Evolutionary conservation across 1,139 yeast species (phyloP).

Genomic region (Suhomyces yuchorum): DNA sequence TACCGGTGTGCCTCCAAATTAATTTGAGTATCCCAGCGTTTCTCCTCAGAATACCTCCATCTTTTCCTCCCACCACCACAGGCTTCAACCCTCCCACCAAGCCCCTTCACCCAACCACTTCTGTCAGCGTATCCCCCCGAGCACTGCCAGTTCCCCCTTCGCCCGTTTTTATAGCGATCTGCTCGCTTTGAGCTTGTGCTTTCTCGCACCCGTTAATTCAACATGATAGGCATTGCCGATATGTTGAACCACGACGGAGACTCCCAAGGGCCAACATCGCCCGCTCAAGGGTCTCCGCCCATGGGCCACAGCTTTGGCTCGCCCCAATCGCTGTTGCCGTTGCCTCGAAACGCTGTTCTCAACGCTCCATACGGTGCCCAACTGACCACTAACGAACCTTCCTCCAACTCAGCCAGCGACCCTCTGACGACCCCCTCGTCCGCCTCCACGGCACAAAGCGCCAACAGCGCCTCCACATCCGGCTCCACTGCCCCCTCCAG

Average conservation of each 20-base stretch:
- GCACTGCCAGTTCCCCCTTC: neutral
- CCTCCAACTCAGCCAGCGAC: neutral
- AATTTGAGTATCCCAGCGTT: neutral
- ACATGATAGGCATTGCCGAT: constrained; percentile 19
- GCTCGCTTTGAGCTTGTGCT: constrained; percentile 1
- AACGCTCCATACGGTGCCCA: neutral
- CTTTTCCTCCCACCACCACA: neutral
- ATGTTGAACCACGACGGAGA: constrained; percentile 18
- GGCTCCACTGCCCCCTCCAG: neutral
- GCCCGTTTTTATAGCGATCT: neutral
- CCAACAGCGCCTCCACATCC: neutral
- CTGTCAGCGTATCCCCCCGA: neutral
- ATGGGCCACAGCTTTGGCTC: neutral
- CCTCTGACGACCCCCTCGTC: neutral
- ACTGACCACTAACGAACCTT: neutral
- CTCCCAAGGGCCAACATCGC: neutral
- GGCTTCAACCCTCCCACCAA: neutral
- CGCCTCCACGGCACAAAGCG: neutral
- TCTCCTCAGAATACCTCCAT: neutral
- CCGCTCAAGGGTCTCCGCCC: neutral
- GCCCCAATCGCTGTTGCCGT: neutral
- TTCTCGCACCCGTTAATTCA: neutral
- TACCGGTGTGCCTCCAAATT: neutral
- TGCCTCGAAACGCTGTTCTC: neutral
- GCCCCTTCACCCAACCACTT: neutral